A percentile compares a stretch with the other conserved stretches of the same genome.
These are phyloP conservation scores for Theileria annulata DNA, from an alignment of 169 alveolate species.

Conservation along the genomic window DNA sequence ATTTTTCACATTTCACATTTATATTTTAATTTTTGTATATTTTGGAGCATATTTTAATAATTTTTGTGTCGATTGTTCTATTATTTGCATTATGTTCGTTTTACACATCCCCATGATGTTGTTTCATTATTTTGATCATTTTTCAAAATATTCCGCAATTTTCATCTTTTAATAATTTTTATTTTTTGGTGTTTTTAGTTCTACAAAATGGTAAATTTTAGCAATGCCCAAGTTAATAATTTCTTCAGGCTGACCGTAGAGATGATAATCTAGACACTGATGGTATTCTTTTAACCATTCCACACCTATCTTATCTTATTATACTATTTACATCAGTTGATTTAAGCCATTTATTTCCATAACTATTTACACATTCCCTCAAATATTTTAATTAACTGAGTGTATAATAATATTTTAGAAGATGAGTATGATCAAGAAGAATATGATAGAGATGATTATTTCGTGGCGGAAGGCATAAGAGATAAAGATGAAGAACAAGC, in stretches of 20 bases:
- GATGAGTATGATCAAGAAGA: constrained; percentile 70
- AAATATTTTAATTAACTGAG: too few relatives aligned
- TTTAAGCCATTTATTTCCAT: neutral
- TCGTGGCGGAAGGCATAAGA: constrained; percentile 67
- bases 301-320: too few relatives aligned
- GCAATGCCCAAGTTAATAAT: neutral
- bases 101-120: constrained; percentile 23
- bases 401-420: constrained; percentile 26
- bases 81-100: too few relatives aligned
- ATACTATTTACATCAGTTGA: too few relatives aligned
- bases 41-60: too few relatives aligned
- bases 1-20: neutral
- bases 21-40: too few relatives aligned
- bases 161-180: neutral
- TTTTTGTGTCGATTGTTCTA: too few relatives aligned
- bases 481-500: constrained; percentile 77
- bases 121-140: neutral
- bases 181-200: neutral
- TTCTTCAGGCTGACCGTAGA: neutral
- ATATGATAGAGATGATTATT: constrained; percentile 74
- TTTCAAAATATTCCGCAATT: neutral
- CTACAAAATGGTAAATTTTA: constrained; percentile 6
- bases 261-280: neutral
- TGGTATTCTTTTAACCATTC: neutral
- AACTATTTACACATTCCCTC: too few relatives aligned